Percentiles rank a stretch among this genome's conserved stretches.
These are phyloP conservation scores for Rhodotorula kratochvilovae DNA, from an alignment of 768 basidiomycete genomes.

Conservation along the genomic window DNA sequence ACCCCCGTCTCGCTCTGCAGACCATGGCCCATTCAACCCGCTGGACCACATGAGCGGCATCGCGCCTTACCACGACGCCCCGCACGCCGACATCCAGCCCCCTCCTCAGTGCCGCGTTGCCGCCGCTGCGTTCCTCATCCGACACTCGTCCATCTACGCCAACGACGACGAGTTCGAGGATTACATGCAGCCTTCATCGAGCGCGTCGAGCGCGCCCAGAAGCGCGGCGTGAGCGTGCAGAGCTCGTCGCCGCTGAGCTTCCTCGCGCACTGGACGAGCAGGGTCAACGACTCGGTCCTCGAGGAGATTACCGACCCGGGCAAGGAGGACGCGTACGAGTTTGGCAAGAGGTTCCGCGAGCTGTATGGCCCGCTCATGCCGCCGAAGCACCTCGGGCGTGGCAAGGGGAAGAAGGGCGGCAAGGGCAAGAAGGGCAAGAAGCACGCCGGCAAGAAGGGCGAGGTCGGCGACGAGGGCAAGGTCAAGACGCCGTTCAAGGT, in stretches of 20 bases:
- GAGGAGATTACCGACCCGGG: constrained; percentile 47
- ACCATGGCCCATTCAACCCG: constrained; percentile 10
- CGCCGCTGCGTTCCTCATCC: constrained; percentile 47
- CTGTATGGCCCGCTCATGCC: constrained; percentile 39
- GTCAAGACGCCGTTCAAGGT: constrained; percentile 40
- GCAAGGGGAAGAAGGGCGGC: constrained; percentile 32
- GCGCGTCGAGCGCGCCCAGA: constrained; percentile 41
- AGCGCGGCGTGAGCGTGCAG: neutral
- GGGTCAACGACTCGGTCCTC: constrained; percentile 47
- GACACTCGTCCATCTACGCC: constrained; percentile 48
- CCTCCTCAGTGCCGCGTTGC: constrained; percentile 46
- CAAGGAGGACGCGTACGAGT: constrained; percentile 45
- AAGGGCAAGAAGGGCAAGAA: constrained; percentile 7
- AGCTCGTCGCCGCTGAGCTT: constrained; percentile 43
- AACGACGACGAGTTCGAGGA: constrained; percentile 51
- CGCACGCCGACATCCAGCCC: constrained; percentile 37
- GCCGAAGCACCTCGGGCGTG: constrained; percentile 11
- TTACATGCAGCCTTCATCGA: constrained; percentile 49
- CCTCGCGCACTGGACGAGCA: constrained; percentile 46
- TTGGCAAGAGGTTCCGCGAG: constrained; percentile 33
- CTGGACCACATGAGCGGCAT: constrained; percentile 33
- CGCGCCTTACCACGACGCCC: constrained; percentile 35
- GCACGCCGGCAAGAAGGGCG: neutral
- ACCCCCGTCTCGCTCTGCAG: constrained; percentile 3
- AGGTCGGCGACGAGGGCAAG: neutral